Base-by-base conservation (phyloP, 129 eudicot species). In the Flaveria sonorensis region DNA sequence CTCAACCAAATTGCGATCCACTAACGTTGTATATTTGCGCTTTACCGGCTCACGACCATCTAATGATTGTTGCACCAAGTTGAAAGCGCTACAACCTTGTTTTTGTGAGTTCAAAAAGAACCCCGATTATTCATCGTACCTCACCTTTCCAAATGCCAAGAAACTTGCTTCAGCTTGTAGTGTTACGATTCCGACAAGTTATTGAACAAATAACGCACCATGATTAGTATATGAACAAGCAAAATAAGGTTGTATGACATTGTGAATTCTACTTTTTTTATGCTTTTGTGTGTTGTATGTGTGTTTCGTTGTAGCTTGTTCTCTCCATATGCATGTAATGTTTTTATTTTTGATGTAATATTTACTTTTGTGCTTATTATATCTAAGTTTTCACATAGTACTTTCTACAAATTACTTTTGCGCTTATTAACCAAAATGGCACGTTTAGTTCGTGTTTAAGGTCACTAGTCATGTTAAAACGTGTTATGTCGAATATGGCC, bases 131-230 rank as follows among this genome's bases (percentile, higher is more conserved):
- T 39, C 10, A 24, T 7, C 3, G 42, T 60, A 2, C 67, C 26
- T 60, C 67, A 24, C 39, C 42, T 60, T 42, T 60, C 67, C 67
- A 60, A 60, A 60, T 60, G 67, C 67, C 40, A 4, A 14, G 42
- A 60, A 11, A 60, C 40, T 60, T 24, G 40, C 67, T 60, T 0
- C 10, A 24, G 19, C 39, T 60, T 60, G 67, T 26, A 6, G 6
- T 12, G 67, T 60, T 23, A 60, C 42, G 3, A 60, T 60, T 60
- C 67, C 67, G 18, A 60, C 18, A 16, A 26, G 13, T 60, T 60
- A 42, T 26, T 8, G 67, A 24, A 60, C 14, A 26, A 60, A 60
- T 60, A 60, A 26, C 12, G 67, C 12, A 28, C n/a, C 67, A 26
- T 26, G 67, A 26, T n/a, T 60, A 60, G 16, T 11, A 60, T 60